Percentiles rank a stretch among this genome's conserved stretches.
Evolutionary conservation across 2,329 filamentous ascomycete genomes (phyloP).

Genomic region (Neurospora sp.): DNA sequence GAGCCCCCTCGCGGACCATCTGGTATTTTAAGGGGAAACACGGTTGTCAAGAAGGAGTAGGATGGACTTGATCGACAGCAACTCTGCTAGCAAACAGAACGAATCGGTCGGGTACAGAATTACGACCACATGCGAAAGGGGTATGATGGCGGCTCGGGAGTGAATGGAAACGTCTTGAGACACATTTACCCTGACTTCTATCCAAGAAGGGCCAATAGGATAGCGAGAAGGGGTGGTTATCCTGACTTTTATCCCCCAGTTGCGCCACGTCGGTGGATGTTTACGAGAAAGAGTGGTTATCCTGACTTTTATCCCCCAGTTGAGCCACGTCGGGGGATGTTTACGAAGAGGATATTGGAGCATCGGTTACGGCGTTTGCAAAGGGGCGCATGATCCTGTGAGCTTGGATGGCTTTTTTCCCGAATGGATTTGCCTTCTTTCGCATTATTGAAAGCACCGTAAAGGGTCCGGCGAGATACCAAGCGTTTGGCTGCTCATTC

Average conservation of each 20-base stretch:
- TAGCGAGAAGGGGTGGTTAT: not conserved
- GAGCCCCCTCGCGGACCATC: not conserved
- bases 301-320: not conserved
- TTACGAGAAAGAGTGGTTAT: not conserved
- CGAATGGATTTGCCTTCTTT: not conserved
- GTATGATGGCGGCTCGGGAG: not conserved
- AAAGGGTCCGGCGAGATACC: not conserved
- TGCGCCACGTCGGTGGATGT: not conserved
- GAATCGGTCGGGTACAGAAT: not conserved
- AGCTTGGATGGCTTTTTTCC: not conserved
- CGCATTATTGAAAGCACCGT: not conserved
- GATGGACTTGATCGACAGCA: conserved; percentile 1
- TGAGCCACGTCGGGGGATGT: not conserved
- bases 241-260: not conserved
- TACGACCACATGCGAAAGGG: not conserved
- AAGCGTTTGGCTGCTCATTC: not conserved
- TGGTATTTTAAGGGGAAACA: not conserved
- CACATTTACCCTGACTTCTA: not conserved
- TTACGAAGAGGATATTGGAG: not conserved
- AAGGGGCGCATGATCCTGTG: not conserved
- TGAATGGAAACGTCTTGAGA: not conserved
- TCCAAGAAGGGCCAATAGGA: not conserved
- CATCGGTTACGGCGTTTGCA: not conserved
- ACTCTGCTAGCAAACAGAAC: not conserved
- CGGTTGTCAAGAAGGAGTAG: not conserved